Conservation (phyloP, 2,329 filamentous ascomycete genomes). For the Trichoderma sp. region DNA sequence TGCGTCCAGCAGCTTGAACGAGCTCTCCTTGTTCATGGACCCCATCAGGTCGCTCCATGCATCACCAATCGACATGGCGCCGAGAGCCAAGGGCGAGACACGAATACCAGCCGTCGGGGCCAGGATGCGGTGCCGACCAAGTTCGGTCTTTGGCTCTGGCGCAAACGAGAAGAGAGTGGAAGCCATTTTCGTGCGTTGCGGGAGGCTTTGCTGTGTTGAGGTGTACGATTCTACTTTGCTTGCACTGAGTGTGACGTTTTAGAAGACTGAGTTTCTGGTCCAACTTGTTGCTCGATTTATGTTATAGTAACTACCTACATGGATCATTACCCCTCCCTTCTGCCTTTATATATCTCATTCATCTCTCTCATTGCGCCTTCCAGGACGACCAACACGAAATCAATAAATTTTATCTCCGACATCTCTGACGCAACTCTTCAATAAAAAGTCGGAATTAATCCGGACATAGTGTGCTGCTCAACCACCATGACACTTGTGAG, state of each 20-base stretch:
- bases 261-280: neutral
- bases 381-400: neutral
- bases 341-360: neutral
- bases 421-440: neutral
- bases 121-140: neutral
- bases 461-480: constrained; percentile 5
- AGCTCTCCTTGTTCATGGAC: constrained; percentile 10
- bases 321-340: neutral
- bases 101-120: neutral
- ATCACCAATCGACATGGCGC: constrained; percentile 20
- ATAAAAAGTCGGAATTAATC: constrained; percentile 10
- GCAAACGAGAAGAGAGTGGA: neutral
- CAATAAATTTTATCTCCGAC: constrained; percentile 5
- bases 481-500: neutral
- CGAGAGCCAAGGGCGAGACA: constrained; percentile 13
- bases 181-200: neutral
- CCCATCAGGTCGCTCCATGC: constrained; percentile 11
- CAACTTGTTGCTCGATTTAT: neutral
- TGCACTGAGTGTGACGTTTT: neutral
- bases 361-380: neutral
- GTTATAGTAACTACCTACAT: neutral
- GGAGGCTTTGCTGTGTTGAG: neutral
- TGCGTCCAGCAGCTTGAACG: constrained; percentile 18
- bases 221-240: neutral
- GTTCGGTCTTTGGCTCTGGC: constrained; percentile 1